phyloP scores from a whole-genome alignment of 1,139 yeast genomes.

The Schwanniomyces etchellsii region DNA sequence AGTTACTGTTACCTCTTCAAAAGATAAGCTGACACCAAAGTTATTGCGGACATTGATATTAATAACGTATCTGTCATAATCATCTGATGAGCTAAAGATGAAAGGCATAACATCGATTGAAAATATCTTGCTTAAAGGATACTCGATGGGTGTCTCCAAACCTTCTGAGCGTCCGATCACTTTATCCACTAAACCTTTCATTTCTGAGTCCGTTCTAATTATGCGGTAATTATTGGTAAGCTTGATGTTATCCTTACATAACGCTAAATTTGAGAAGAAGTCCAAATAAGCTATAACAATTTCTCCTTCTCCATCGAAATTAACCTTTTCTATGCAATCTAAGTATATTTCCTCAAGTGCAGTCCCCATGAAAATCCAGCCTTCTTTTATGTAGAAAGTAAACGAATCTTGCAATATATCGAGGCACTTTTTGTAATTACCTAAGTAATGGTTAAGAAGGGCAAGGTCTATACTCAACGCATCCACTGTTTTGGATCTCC shows the following conservation, averaged over 20 bases:
- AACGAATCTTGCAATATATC: conserved; percentile 63
- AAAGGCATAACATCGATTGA: conserved; percentile 19
- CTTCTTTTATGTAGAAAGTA: conserved; percentile 56
- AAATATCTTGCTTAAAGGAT: conserved; percentile 28
- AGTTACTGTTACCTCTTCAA: conserved; percentile 16
- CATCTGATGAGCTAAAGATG: too few relatives aligned
- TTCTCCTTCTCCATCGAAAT: conserved; percentile 16
- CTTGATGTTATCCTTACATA: too few relatives aligned
- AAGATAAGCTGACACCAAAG: conserved; percentile 20
- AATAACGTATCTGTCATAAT: conserved; percentile 22
- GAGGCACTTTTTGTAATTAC: conserved; percentile 57
- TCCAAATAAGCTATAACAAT: conserved; percentile 28
- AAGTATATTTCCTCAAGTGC: conserved; percentile 60
- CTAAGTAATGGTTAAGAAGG: conserved; percentile 52
- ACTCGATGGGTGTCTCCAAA: too few relatives aligned
- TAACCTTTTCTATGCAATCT: conserved; percentile 55
- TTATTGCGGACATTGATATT: conserved; percentile 19
- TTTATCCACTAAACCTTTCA: too few relatives aligned
- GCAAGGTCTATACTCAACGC: conserved; percentile 81
- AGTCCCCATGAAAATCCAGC: conserved; percentile 73
- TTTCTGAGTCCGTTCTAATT: too few relatives aligned
- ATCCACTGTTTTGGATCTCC: conserved; percentile 61
- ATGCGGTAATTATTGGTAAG: too few relatives aligned
- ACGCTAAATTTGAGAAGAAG: conserved; percentile 25
- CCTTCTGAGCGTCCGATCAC: too few relatives aligned